These are phyloP conservation scores for Agaricus sinodeliciosus DNA, from an alignment of 768 basidiomycete species.

Conservation along the genomic window DNA sequence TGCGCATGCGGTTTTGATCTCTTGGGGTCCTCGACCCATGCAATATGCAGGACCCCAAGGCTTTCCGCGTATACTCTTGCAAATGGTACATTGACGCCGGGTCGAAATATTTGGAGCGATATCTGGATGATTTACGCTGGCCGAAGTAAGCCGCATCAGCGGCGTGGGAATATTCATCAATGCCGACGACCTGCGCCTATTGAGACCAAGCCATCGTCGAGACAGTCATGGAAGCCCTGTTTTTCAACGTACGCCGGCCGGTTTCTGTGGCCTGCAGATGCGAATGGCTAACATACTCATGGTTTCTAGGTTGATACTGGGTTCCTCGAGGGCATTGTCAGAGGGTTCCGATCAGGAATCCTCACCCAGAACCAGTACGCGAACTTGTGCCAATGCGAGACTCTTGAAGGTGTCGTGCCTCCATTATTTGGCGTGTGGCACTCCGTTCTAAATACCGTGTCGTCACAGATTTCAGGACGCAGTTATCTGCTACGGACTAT, in stretches of 20 bases:
- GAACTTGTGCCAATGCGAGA: slow-evolving; percentile 96
- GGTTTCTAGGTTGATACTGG: slow-evolving; percentile 56
- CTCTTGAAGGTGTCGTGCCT: slow-evolving; percentile 69
- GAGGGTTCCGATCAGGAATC: slow-evolving; percentile 93
- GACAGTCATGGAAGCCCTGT: slow-evolving; percentile 69
- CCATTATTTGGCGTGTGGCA: background rate
- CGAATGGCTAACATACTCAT: slow-evolving; percentile 20
- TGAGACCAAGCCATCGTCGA: background rate
- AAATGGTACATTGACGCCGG: too few relatives aligned
- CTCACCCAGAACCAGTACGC: slow-evolving; percentile 86
- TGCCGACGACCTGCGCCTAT: background rate
- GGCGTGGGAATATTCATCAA: background rate
- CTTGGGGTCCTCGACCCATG: too few relatives aligned
- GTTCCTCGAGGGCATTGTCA: slow-evolving; percentile 74
- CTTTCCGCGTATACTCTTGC: too few relatives aligned
- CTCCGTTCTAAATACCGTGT: background rate
- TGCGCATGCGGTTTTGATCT: too few relatives aligned
- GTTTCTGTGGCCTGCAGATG: slow-evolving; percentile 1
- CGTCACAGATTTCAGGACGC: slow-evolving; percentile 84
- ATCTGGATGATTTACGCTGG: too few relatives aligned
- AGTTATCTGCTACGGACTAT: slow-evolving; percentile 94
- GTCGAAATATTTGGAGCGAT: too few relatives aligned
- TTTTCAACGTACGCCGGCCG: slow-evolving; percentile 67
- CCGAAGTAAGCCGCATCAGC: background rate
- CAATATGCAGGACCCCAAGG: too few relatives aligned